Conservation (phyloP, 2,329 filamentous ascomycete species). For the Reticulascus tulasneorum region DNA sequence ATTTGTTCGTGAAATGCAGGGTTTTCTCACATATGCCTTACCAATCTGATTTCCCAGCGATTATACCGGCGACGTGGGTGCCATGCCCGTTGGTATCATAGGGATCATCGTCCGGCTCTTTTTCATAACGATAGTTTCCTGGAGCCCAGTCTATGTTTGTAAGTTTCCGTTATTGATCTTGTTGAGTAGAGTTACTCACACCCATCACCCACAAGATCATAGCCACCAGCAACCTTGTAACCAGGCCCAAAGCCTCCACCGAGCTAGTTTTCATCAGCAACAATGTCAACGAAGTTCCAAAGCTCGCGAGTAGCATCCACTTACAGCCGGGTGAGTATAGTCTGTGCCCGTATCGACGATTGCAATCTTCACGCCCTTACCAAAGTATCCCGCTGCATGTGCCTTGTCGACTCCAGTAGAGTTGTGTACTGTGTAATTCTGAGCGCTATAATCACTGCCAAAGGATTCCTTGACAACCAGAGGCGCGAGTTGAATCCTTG, state of each 20-base stretch:
- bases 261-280: slow-evolving; percentile 6
- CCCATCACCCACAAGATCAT: slow-evolving; percentile 6
- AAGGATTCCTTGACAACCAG: neutral
- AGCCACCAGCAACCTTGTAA: slow-evolving; percentile 7
- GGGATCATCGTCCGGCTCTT: slow-evolving; percentile 27
- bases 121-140: slow-evolving; percentile 8
- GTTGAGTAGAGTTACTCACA: slow-evolving; percentile 7
- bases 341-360: slow-evolving; percentile 35
- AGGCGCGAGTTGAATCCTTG: neutral
- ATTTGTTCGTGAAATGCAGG: neutral
- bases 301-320: slow-evolving; percentile 3
- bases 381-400: slow-evolving; percentile 29
- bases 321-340: slow-evolving; percentile 31
- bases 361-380: slow-evolving; percentile 31
- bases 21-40: neutral
- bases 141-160: neutral
- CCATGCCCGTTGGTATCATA: slow-evolving; percentile 18
- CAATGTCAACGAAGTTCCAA: too few relatives aligned
- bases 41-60: slow-evolving; percentile 4
- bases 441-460: neutral
- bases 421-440: slow-evolving; percentile 28
- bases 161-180: neutral
- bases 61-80: slow-evolving; percentile 7
- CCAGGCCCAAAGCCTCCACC: slow-evolving; percentile 4
- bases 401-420: slow-evolving; percentile 33